Percentiles rank a stretch among this genome's conserved stretches.
Conservation (phyloP, 441 rosid genomes). For the Kokia cookei region DNA sequence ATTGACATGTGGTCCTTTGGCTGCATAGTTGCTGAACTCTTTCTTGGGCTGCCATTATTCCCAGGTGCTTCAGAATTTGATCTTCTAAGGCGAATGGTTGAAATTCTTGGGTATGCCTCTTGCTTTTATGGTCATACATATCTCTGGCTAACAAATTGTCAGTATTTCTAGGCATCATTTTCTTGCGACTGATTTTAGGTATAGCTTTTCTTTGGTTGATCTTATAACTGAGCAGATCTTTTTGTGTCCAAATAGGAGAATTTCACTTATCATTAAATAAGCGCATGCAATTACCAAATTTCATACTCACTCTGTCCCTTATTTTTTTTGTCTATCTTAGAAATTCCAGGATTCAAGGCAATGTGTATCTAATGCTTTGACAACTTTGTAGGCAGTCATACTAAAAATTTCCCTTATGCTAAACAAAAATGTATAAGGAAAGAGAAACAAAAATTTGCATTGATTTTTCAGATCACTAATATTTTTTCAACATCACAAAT, state of each 20-base stretch:
- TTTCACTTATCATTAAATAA: not conserved
- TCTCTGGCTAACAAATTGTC: not conserved
- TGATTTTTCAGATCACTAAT: not conserved
- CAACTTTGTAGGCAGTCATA: not conserved
- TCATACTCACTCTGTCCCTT: not conserved
- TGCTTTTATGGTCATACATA: not conserved
- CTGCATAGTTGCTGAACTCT: slow-evolving; percentile 97
- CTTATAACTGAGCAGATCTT: not conserved
- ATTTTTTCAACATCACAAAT: not conserved
- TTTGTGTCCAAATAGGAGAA: not conserved
- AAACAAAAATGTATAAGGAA: not conserved
- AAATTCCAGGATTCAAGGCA: not conserved
- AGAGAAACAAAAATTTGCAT: not conserved
- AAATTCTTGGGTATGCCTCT: slow-evolving; percentile 80
- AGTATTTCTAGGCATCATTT: not conserved
- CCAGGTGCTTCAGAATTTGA: slow-evolving; percentile 99
- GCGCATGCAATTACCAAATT: not conserved
- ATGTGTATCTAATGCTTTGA: not conserved
- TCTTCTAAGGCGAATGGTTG: slow-evolving; percentile 86
- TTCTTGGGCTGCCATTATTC: slow-evolving; percentile 94
- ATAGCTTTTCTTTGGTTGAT: slow-evolving; percentile 8
- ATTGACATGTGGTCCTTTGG: slow-evolving; percentile 99
- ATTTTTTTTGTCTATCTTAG: not conserved
- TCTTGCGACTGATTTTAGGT: not conserved
- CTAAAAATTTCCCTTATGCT: not conserved